Conservation (phyloP, 164 flowering plant genomes). For the Warburgia ugandensis region DNA sequence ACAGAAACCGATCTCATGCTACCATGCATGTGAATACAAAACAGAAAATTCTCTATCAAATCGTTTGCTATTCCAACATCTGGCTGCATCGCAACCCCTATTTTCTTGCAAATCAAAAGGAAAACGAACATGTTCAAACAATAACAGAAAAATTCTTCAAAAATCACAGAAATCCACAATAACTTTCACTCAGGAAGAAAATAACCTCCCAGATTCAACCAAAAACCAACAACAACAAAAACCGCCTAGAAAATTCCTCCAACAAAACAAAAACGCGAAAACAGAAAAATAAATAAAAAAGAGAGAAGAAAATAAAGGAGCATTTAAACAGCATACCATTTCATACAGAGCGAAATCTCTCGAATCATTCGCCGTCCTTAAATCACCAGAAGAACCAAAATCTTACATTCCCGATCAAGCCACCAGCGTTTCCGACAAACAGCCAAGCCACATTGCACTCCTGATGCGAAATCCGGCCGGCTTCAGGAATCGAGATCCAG, state of each 20-base stretch:
- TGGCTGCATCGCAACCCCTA: background rate
- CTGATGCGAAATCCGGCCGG: conserved; percentile 3
- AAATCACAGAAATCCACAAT: background rate
- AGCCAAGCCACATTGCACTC: conserved; percentile 52
- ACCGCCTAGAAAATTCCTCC: background rate
- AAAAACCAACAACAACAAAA: background rate
- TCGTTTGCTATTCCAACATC: background rate
- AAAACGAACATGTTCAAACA: background rate
- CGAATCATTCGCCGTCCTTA: conserved; percentile 33
- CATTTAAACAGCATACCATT: conserved; percentile 45
- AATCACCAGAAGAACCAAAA: conserved; percentile 2
- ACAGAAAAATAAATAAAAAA: background rate
- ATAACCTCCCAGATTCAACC: background rate
- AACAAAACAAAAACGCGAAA: background rate
- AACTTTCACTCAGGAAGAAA: background rate
- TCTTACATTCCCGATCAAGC: background rate
- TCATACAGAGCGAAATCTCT: conserved; percentile 45
- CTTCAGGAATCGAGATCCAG: conserved; percentile 26
- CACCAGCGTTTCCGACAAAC: background rate
- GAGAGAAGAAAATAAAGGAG: background rate
- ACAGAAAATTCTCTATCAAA: background rate
- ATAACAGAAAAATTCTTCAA: background rate
- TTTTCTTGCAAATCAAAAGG: background rate
- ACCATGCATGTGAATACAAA: too few species aligned
- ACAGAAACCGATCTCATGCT: too few species aligned